A percentile compares a stretch with the other conserved stretches of the same genome.
Conservation (phyloP, 257 asterid genomes). For the Solanum clarkiae region DNA sequence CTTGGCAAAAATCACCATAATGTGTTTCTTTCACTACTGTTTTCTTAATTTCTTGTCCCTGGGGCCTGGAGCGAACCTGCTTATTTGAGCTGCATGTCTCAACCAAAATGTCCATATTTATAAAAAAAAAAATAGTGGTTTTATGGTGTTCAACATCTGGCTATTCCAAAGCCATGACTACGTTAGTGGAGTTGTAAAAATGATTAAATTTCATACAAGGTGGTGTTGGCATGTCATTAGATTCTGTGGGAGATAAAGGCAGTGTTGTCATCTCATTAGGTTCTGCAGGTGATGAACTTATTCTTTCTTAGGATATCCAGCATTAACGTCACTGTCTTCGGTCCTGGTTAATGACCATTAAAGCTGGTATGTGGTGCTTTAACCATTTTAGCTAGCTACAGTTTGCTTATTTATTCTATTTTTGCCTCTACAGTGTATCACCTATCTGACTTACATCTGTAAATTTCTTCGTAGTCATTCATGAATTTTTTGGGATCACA, state of each 20-base stretch:
- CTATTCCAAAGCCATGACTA: neutral
- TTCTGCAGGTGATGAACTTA: neutral
- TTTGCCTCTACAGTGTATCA: neutral
- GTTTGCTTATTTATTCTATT: neutral
- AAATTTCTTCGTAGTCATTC: neutral
- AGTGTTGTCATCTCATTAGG: neutral
- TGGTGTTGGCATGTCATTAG: neutral
- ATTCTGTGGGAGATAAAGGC: neutral
- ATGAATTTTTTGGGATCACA: neutral
- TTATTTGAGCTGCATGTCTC: neutral
- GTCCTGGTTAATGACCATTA: neutral
- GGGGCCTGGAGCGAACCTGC: neutral
- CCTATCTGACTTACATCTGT: neutral
- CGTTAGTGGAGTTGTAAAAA: neutral
- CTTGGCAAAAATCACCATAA: neutral
- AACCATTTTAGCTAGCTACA: neutral
- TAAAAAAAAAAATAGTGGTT: neutral
- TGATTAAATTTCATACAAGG: neutral
- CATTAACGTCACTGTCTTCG: neutral
- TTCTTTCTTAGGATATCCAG: neutral
- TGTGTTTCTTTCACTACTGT: neutral
- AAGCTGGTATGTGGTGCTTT: neutral
- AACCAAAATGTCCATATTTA: neutral
- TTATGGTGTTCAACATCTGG: neutral
- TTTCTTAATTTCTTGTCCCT: neutral